Evolutionary conservation across 139 green algal species (phyloP).

Genomic region (Micractinium sp.): DNA sequence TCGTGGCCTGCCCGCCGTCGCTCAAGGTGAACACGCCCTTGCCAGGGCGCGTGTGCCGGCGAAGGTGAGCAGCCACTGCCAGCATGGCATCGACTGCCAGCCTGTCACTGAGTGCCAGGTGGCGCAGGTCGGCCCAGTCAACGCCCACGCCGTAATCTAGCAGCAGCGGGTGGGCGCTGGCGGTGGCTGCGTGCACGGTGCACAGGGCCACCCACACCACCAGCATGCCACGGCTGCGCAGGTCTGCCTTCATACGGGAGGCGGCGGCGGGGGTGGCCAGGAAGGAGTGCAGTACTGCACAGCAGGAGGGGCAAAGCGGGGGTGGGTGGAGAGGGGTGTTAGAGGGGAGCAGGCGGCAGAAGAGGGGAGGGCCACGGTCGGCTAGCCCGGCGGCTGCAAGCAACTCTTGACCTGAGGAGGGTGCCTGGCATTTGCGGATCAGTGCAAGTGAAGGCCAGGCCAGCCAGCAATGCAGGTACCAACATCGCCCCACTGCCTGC

Average conservation of each 20-base stretch:
- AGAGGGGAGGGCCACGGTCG: no score
- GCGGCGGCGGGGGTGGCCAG: not conserved
- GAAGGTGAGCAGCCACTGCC: constrained; percentile 52
- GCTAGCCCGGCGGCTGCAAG: no score
- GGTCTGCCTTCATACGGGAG: constrained; percentile 41
- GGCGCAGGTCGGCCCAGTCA: constrained; percentile 44
- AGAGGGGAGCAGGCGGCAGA: no score
- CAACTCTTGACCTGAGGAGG: no score
- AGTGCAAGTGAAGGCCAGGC: no score
- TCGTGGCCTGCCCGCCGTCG: constrained; percentile 27
- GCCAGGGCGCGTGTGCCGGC: constrained; percentile 2
- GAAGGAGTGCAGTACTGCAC: no score
- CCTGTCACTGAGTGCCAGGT: constrained; percentile 56
- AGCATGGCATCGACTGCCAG: constrained; percentile 44
- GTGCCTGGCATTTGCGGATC: no score
- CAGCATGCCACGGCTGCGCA: constrained; percentile 54
- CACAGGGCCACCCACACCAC: constrained; percentile 58
- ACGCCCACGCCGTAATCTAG: constrained; percentile 33
- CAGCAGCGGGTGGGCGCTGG: constrained; percentile 18
- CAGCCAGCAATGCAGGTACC: no score
- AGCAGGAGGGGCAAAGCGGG: no score
- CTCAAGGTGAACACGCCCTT: constrained; percentile 29
- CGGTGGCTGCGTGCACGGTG: constrained; percentile 21
- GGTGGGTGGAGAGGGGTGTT: no score
- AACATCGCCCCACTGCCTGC: no score